Evolutionary conservation across 352 stramenopile species (phyloP), one percentile per base, ranked within the genome.

Genomic region (Phytopythium ostracodes): DNA sequence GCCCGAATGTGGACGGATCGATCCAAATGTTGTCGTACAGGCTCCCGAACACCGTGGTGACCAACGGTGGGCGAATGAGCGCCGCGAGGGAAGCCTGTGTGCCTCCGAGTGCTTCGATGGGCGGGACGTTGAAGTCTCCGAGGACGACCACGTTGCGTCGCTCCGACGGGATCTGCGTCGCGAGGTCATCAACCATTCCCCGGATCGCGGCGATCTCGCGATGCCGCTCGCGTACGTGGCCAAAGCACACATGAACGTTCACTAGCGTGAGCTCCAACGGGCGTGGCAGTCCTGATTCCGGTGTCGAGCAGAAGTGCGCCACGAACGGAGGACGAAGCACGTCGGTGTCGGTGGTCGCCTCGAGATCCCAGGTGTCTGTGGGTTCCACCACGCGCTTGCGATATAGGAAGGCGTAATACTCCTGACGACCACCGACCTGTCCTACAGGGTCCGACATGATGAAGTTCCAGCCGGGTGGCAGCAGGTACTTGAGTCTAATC

Each of bases 1-100:
- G 55, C 36, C 24, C 57, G 31, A 73, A 64, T 25, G 73, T 66
- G 31, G 50, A 29, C 25, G 36, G 38, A 12, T 75, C 53, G 24
- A 91, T 54, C 73, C 77, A 89, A 61, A 91, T 76, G 62, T 91
- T 91, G 64, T 91, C 80, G 56, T 84, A 86, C 1, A 91, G 61
- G 53, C 76, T 87, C 36, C 70, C 73, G 17, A 74, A 85, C 2
- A 91, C 72, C 11, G 76, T 89, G 6, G 72, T 84, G 5, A 76
- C 67, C 9, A 85, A 52, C 1, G 76, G 76, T 11, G 79, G 71
- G 25, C 73, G 76, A 50, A 91, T 75, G 9, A 89, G 66, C 8
- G 79, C 74, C 42, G 73, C 67, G 2, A 60, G 70, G 15, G 65
- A 43, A 4, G 70, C 69, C 0, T 68, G 46, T 0, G 65, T 58